Evolutionary conservation across 768 basidiomycete species (phyloP), one percentile per base, ranked within the genome.

Genomic region (Termitomyces sp.): DNA sequence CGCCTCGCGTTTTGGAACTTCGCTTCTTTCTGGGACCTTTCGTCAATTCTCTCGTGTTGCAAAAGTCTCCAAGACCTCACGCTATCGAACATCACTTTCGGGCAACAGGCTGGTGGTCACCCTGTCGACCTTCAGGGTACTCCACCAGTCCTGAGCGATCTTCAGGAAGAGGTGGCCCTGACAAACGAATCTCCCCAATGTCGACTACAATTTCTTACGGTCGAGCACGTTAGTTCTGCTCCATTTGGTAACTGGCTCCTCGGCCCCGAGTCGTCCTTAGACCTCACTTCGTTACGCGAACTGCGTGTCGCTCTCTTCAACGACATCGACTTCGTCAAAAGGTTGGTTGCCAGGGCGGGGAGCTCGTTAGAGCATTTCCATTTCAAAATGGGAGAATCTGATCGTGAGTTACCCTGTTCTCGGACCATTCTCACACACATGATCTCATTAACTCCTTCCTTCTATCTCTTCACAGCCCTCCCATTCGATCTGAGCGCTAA

Each of bases 1-100:
- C 71, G 75, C 15, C 67, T 77, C 12, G 70, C 73, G 40, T 70
- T 68, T 6, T 77, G 74, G 73, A 64, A 69, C 4, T 76, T 77
- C 56, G 65, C 70, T 18, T 69, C 65, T 60, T 68, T 69, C 52
- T 56, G 63, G 16, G 68, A 71, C 10, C 68, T 77, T 50, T 63
- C 70, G 5, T 52, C 60, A 9, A 59, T 74, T 50, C 62, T 77
- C 11, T 65, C 68, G 7, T 68, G 66, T 25, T 73, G 69, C 41
- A 65, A 61, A 20, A 66, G 68, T 43, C 66, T 77, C 23, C 70
- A 68, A 44, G 74, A 66, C 1, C 63, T 76, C 15, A 68, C 71
- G 3, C 59, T 76, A 18, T 50, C 58, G 35, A 56, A 41, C 31
- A 46, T 56, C 38, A 42, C 58, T 7, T 52, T 56, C 2, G 47